These are phyloP conservation scores for Nitzschia sp. DNA, from an alignment of 108 stramenopile species.

Conservation along the genomic window DNA sequence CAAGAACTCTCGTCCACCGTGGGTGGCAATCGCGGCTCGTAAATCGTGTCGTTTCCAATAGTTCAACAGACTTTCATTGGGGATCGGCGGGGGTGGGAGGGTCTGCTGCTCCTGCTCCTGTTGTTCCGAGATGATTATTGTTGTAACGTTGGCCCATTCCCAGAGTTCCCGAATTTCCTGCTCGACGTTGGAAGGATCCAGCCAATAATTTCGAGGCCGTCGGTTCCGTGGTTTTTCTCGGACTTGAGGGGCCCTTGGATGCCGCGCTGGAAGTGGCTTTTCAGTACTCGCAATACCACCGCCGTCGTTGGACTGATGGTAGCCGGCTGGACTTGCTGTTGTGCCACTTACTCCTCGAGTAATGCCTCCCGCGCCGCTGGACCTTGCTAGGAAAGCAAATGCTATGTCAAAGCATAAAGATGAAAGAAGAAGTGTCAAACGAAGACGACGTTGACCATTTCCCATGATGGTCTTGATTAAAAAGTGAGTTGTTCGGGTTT, in stretches of 20 bases:
- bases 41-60: conserved; percentile 68
- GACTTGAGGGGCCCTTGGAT: conserved; percentile 13
- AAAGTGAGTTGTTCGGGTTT: no score
- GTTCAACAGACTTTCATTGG: conserved; percentile 59
- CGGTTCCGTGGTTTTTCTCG: conserved; percentile 40
- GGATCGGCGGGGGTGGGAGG: conserved; percentile 54
- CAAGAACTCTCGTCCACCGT: conserved; percentile 43
- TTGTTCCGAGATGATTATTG: no score
- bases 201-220: conserved; percentile 58
- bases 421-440: no score
- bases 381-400: no score
- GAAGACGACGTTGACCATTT: no score
- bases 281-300: no score
- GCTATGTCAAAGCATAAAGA: no score
- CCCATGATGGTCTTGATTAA: no score
- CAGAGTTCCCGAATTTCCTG: conserved; percentile 3
- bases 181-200: conserved; percentile 42
- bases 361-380: no score
- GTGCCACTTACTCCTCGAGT: no score
- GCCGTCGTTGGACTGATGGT: no score
- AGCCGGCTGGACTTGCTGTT: no score
- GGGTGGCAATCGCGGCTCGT: conserved; percentile 46
- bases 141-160: conserved; percentile 3
- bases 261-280: background rate
- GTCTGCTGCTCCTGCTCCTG: background rate